Conservation (phyloP, 192 early-diverging fungal species). For the Dissophora globulifera region DNA sequence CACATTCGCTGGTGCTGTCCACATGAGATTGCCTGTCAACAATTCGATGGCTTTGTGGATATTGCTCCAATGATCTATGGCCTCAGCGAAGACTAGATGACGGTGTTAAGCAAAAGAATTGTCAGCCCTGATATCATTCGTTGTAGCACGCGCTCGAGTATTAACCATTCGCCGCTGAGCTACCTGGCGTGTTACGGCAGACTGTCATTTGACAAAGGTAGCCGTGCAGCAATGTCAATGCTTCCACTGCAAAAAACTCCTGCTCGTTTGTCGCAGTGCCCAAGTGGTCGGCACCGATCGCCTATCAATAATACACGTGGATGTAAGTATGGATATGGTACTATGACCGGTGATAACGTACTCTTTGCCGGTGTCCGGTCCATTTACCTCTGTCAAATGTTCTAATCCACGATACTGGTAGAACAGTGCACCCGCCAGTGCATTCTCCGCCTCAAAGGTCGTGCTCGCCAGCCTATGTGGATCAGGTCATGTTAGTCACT, state of each 20-base stretch:
- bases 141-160: too few relatives aligned
- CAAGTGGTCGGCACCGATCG: not conserved
- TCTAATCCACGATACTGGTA: conserved; percentile 24
- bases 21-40: conserved; percentile 40
- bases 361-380: not conserved
- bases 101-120: not conserved
- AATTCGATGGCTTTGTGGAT: conserved; percentile 25
- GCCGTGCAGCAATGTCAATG: conserved; percentile 22
- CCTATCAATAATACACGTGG: not conserved
- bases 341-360: too few relatives aligned
- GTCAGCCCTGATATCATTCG: not conserved
- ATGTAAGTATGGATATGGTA: too few relatives aligned
- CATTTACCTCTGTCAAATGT: conserved; percentile 43
- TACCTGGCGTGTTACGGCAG: conserved; percentile 35
- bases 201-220: conserved; percentile 36
- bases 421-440: conserved; percentile 18
- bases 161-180: too few relatives aligned
- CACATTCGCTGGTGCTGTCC: conserved; percentile 24
- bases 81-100: conserved; percentile 30
- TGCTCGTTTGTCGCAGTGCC: conserved; percentile 23
- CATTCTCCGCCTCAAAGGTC: conserved; percentile 33
- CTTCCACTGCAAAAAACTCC: conserved; percentile 33
- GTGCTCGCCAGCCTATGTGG: conserved; percentile 25
- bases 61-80: conserved; percentile 52
- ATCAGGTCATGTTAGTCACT: not conserved